A percentile compares a stretch with the other conserved stretches of the same genome.
Evolutionary conservation across 2,329 filamentous ascomycete species (phyloP).

Genomic region (Trichoderma breve): DNA sequence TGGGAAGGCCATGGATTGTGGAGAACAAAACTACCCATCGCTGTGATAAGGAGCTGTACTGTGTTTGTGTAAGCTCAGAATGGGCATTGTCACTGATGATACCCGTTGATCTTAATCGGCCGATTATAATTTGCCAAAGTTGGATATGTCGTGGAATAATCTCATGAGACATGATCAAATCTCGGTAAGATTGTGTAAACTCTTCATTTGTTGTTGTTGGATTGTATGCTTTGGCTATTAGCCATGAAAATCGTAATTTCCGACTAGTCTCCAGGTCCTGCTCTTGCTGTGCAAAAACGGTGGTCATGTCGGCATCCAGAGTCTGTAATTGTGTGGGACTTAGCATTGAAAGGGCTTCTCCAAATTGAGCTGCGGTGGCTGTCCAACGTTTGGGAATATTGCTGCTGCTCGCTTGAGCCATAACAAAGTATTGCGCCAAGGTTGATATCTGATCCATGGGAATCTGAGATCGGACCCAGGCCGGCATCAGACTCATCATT

Average conservation of each 20-base stretch:
- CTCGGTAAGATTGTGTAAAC: slow-evolving; percentile 20
- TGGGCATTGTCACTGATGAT: slow-evolving; percentile 5
- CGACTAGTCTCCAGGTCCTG: slow-evolving; percentile 2
- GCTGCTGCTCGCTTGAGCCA: slow-evolving; percentile 24
- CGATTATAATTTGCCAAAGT: slow-evolving; percentile 26
- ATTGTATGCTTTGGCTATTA: slow-evolving; percentile 25
- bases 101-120: slow-evolving; percentile 19
- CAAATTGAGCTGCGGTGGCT: slow-evolving; percentile 23
- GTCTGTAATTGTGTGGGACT: slow-evolving; percentile 12
- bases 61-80: slow-evolving; percentile 15
- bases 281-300: slow-evolving; percentile 21
- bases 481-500: slow-evolving; percentile 24
- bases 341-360: slow-evolving; percentile 21
- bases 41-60: slow-evolving; percentile 20
- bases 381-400: slow-evolving; percentile 23
- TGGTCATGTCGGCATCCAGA: slow-evolving; percentile 19
- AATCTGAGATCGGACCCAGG: slow-evolving; percentile 20
- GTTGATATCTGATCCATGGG: slow-evolving; percentile 17
- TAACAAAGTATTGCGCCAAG: slow-evolving; percentile 21
- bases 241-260: slow-evolving; percentile 26
- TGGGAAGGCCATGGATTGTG: slow-evolving; percentile 13
- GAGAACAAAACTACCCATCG: slow-evolving; percentile 25
- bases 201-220: slow-evolving; percentile 17
- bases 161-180: not conserved
- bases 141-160: slow-evolving; percentile 21